phyloP scores from a whole-genome alignment of 306 rosid genomes.

The Vigna reflexopilosa region DNA sequence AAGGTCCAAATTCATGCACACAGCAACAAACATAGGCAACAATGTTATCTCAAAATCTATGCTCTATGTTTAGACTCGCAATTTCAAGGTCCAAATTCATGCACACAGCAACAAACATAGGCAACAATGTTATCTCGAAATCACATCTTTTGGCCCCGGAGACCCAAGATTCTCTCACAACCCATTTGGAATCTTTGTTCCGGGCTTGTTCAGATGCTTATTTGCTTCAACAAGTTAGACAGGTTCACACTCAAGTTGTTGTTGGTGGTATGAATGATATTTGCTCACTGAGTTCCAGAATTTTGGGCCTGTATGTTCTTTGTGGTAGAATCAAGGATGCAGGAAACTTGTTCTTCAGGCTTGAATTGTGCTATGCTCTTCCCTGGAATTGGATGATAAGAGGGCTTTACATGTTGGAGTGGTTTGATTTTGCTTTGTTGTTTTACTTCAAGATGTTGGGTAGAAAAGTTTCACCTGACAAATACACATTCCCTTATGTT shows the following conservation, averaged over 20 bases:
- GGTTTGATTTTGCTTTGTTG: constrained; percentile 62
- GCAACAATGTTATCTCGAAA: constrained; percentile 36
- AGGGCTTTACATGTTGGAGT: constrained; percentile 64
- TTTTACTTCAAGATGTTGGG: constrained; percentile 87
- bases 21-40: constrained; percentile 36
- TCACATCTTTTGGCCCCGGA: constrained; percentile 8
- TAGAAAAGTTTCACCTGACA: constrained; percentile 69
- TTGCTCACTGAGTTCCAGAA: constrained; percentile 48
- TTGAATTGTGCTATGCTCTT: constrained; percentile 56
- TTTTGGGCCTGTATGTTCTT: constrained; percentile 73
- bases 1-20: constrained; percentile 27
- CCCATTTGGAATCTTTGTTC: constrained; percentile 56
- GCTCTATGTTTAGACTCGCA: constrained; percentile 34
- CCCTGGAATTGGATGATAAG: constrained; percentile 94
- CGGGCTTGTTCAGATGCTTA: constrained; percentile 56
- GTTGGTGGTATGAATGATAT: constrained; percentile 50
- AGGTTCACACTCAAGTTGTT: constrained; percentile 68
- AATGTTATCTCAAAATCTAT: constrained; percentile 23
- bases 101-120: constrained; percentile 31
- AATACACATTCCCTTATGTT: constrained; percentile 87
- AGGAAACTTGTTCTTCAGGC: constrained; percentile 64
- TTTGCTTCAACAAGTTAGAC: constrained; percentile 62
- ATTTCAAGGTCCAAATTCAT: constrained; percentile 28
- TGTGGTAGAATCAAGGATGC: constrained; percentile 63
- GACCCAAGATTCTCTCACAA: constrained; percentile 42